Conservation (phyloP, 2,329 filamentous ascomycete genomes). For the Leptographium wingfieldii region DNA sequence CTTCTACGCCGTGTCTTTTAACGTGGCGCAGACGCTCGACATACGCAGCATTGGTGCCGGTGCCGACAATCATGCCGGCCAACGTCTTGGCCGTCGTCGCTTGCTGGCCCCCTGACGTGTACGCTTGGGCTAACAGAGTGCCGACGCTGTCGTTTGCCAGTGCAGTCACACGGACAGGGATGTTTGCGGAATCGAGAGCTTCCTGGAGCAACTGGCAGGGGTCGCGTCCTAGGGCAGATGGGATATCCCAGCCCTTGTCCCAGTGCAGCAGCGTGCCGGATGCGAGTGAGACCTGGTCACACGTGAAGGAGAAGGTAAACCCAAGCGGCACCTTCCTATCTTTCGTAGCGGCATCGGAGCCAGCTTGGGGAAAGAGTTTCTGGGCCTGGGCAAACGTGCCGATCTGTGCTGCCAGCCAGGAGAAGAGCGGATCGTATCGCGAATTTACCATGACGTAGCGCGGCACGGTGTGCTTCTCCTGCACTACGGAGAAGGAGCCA, state of each 20-base stretch:
- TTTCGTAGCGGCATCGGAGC: constrained; percentile 31
- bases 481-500: constrained; percentile 83
- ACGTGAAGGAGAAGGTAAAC: constrained; percentile 96
- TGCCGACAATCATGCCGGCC: constrained; percentile 89
- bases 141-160: constrained; percentile 96
- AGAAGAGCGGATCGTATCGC: constrained; percentile 73
- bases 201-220: constrained; percentile 79
- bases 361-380: constrained; percentile 26
- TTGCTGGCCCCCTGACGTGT: constrained; percentile 66
- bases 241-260: constrained; percentile 97
- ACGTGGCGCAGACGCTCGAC: constrained; percentile 84
- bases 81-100: constrained; percentile 22
- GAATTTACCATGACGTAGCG: constrained; percentile 78
- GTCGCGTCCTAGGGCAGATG: constrained; percentile 82
- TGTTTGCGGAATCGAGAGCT: constrained; percentile 71
- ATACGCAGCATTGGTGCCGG: constrained; percentile 92
- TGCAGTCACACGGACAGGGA: constrained; percentile 91
- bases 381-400: constrained; percentile 65
- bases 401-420: constrained; percentile 84
- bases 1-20: neutral
- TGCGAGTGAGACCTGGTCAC: constrained; percentile 86
- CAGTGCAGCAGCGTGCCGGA: constrained; percentile 85
- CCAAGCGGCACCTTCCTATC: constrained; percentile 64
- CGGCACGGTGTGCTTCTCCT: constrained; percentile 84
- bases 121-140: constrained; percentile 91